phyloP scores from a whole-genome alignment of 257 asterid species.

The Salvia splendens region DNA sequence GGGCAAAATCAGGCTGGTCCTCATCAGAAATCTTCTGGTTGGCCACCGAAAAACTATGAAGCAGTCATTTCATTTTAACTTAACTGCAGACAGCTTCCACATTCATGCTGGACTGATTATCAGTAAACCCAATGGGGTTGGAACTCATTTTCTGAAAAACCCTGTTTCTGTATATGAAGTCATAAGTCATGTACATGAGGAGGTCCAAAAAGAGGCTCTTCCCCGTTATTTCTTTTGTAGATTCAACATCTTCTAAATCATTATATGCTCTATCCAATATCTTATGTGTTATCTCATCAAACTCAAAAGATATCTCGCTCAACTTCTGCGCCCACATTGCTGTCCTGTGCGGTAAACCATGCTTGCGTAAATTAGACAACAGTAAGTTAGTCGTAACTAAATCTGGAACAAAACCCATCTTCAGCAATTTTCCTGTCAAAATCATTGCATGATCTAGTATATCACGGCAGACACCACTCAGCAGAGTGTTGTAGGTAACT shows the following conservation, averaged over 20 bases:
- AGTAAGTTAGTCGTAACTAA: slow-evolving; percentile 68
- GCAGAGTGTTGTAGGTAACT: slow-evolving; percentile 81
- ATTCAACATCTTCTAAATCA: slow-evolving; percentile 54
- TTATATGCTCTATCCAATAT: slow-evolving; percentile 63
- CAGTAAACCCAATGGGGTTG: slow-evolving; percentile 38
- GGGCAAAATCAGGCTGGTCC: slow-evolving; percentile 24
- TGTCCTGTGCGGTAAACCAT: slow-evolving; percentile 80
- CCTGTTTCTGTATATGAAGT: slow-evolving; percentile 54
- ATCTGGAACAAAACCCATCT: slow-evolving; percentile 85
- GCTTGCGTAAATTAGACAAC: slow-evolving; percentile 77
- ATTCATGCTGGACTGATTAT: slow-evolving; percentile 33
- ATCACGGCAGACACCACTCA: slow-evolving; percentile 73
- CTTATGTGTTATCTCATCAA: slow-evolving; percentile 70
- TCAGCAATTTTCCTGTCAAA: slow-evolving; percentile 79
- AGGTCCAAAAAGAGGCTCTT: slow-evolving; percentile 80
- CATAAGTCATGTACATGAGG: slow-evolving; percentile 84
- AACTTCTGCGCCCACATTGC: slow-evolving; percentile 83
- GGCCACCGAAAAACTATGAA: slow-evolving; percentile 16
- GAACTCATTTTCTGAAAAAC: slow-evolving; percentile 34
- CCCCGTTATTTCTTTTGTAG: slow-evolving; percentile 50
- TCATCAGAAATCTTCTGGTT: slow-evolving; percentile 24
- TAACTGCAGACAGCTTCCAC: slow-evolving; percentile 41
- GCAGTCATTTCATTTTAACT: slow-evolving; percentile 31
- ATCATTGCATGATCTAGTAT: slow-evolving; percentile 85
- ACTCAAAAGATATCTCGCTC: slow-evolving; percentile 71